These are phyloP conservation scores for Flueggea neowawraea DNA, from an alignment of 441 rosid genomes.

Conservation along the genomic window DNA sequence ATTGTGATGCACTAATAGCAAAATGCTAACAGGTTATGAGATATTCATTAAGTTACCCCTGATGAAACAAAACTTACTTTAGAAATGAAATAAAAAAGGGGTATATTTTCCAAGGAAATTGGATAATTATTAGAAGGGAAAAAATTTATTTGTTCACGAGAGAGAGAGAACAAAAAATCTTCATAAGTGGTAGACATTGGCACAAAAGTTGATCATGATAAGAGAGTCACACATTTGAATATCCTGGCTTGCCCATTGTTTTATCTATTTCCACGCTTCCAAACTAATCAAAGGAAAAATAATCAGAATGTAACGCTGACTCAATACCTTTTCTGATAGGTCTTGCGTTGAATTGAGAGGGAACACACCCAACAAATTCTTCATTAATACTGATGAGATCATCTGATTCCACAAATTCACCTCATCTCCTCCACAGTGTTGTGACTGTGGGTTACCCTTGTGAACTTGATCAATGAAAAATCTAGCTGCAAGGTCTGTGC, in stretches of 20 bases:
- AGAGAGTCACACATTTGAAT: not conserved
- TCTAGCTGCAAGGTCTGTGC: conserved; percentile 57
- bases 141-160: too few species aligned
- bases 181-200: not conserved
- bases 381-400: conserved; percentile 44
- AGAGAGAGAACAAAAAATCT: not conserved
- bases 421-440: conserved; percentile 28
- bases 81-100: too few species aligned
- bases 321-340: conserved; percentile 57
- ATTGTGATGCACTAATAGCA: conserved; percentile 2
- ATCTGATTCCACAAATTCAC: conserved; percentile 36
- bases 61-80: too few species aligned
- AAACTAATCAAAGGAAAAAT: conserved; percentile 3
- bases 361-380: conserved; percentile 58
- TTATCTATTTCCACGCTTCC: not conserved
- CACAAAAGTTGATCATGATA: not conserved
- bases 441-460: conserved; percentile 22
- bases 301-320: not conserved
- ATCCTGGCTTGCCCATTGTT: not conserved
- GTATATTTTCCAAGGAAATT: too few species aligned
- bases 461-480: conserved; percentile 36
- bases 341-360: conserved; percentile 54
- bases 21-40: not conserved
- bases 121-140: too few species aligned
- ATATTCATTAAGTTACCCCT: too few species aligned